Evolutionary conservation across 768 basidiomycete species (phyloP).

Genomic region (Trametes villosa): DNA sequence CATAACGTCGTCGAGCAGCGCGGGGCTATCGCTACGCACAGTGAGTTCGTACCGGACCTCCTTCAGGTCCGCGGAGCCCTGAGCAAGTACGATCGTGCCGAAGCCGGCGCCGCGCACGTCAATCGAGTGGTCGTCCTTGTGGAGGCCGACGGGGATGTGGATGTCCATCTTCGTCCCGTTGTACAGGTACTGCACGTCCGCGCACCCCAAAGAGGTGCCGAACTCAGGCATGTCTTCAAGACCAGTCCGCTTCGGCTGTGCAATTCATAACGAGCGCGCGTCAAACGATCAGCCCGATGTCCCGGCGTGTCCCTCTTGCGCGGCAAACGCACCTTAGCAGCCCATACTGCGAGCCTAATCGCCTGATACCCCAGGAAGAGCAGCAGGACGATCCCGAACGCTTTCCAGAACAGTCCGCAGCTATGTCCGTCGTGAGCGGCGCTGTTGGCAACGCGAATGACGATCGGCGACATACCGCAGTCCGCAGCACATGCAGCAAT

Average conservation of each 20-base stretch:
- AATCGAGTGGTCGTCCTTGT: conserved; percentile 47
- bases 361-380: conserved; percentile 47
- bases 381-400: conserved; percentile 52
- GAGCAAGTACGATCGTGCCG: conserved; percentile 54
- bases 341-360: conserved; percentile 52
- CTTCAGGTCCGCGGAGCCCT: conserved; percentile 44
- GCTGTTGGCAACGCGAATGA: background rate
- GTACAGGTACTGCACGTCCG: conserved; percentile 49
- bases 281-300: background rate
- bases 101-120: conserved; percentile 52
- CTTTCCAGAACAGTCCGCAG: conserved; percentile 58
- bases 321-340: conserved; percentile 45
- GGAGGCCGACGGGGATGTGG: conserved; percentile 44
- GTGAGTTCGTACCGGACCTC: conserved; percentile 55
- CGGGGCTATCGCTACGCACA: conserved; percentile 47
- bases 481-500: conserved; percentile 58
- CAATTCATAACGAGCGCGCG: background rate
- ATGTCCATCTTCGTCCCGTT: conserved; percentile 39
- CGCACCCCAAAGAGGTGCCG: conserved; percentile 56
- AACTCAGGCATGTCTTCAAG: conserved; percentile 61
- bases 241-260: conserved; percentile 52
- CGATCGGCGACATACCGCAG: conserved; percentile 42
- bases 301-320: background rate
- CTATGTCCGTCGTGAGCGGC: conserved; percentile 34
- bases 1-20: conserved; percentile 43